These are phyloP conservation scores for Diplodia sapinea DNA, from an alignment of 2,329 filamentous ascomycete genomes.

Conservation along the genomic window DNA sequence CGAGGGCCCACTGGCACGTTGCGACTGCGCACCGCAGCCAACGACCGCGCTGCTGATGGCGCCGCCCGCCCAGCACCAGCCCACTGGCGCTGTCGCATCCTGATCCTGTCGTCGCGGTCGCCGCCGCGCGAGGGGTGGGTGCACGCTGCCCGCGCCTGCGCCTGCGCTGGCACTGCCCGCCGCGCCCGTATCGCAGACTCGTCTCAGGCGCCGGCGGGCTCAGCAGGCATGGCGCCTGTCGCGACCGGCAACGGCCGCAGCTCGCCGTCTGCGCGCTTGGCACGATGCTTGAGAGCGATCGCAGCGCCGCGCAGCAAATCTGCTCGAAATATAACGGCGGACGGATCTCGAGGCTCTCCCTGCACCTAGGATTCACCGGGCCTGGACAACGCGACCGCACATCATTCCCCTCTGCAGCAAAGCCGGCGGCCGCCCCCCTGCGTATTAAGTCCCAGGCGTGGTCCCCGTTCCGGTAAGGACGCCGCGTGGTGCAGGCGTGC, in stretches of 20 bases:
- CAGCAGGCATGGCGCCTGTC: slow-evolving; percentile 11
- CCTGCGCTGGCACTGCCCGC: slow-evolving; percentile 9
- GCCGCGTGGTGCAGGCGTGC: slow-evolving; percentile 28
- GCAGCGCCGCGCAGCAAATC: slow-evolving; percentile 24
- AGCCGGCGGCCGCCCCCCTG: slow-evolving; percentile 21
- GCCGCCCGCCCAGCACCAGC: neutral
- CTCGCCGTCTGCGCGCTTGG: slow-evolving; percentile 13
- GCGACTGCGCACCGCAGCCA: slow-evolving; percentile 13
- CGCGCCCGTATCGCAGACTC: slow-evolving; percentile 8
- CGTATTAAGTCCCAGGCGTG: slow-evolving; percentile 28
- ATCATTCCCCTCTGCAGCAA: slow-evolving; percentile 24
- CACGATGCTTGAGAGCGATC: slow-evolving; percentile 28
- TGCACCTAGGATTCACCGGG: slow-evolving; percentile 29
- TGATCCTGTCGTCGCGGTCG: slow-evolving; percentile 2
- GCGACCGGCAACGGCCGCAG: slow-evolving; percentile 20
- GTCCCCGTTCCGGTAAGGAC: slow-evolving; percentile 26
- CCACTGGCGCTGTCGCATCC: slow-evolving; percentile 2
- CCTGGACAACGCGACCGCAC: slow-evolving; percentile 19
- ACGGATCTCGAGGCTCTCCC: slow-evolving; percentile 27
- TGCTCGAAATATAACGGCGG: slow-evolving; percentile 26
- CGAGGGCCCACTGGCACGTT: slow-evolving; percentile 8
- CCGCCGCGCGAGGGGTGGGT: slow-evolving; percentile 14
- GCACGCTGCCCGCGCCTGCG: slow-evolving; percentile 3
- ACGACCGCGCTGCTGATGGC: slow-evolving; percentile 23
- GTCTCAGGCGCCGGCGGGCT: slow-evolving; percentile 14